Base-by-base conservation (phyloP, 345 rosid species). In the Pseudoturritis turrita region DNA sequence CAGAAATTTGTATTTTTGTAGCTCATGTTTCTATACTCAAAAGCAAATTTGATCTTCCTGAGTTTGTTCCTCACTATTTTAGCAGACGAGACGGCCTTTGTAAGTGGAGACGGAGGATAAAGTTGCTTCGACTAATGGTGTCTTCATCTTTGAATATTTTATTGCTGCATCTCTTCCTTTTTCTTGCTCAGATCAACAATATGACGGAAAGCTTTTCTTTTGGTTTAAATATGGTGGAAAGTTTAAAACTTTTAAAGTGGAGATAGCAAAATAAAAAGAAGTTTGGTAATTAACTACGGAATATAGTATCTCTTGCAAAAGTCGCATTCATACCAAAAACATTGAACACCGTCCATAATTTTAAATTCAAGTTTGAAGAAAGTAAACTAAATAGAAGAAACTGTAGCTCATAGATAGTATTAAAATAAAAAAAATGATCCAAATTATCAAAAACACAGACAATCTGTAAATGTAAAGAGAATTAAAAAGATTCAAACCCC, bases 11-110 rank as follows among this genome's bases (percentile, higher is more conserved):
- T 46, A 12, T 36, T 43, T n/a, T 12, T 25, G 12, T 36, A n/a
- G 57, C 17, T 64, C 72, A 65, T 65, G 26, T 65, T 73, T 46
- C 43, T 65, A 25, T 35, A 35, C 40, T 11, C 17, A 2, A 43
- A 29, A 14, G 15, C 17, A 72, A 21, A 60, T 13, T 23, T 74
- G 7, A 40, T 44, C 10, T 46, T 35, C 49, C 13, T 41, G 18
- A 19, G 61, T 43, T 51, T 50, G 17, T 28, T 49, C 6, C 36
- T 47, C 6, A 12, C 12, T 41, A 0, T 33, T 33, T 7, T 18
- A 71, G 7, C 22, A 51, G 36, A 52, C 21, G 8, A 51, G 36
- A 52, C 21, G 12, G 18, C 10, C 14, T 5, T 22, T 25, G 66
- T 17, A 10, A 70, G 15, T 59, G 60, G 41, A 50, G 18, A 60